Percentiles rank a stretch among this genome's conserved stretches.
Evolutionary conservation across 306 rosid species (phyloP).

Genomic region (Pyrus communis): DNA sequence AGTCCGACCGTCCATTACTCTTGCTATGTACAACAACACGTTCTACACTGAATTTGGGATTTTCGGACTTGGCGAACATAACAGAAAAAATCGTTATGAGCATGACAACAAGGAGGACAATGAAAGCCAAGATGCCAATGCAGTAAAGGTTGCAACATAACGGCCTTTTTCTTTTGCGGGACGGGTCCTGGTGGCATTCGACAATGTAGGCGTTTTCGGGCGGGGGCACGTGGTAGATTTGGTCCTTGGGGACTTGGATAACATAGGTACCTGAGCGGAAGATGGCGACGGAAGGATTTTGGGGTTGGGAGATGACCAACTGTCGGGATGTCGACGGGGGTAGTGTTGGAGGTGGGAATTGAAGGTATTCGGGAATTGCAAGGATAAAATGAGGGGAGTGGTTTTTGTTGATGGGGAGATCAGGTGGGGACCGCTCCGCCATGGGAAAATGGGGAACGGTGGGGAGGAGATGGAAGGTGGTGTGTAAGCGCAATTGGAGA

Average conservation of each 20-base stretch:
- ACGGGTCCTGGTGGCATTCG: constrained; percentile 9
- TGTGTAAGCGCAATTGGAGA: constrained; percentile 5
- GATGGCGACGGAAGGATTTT: background rate
- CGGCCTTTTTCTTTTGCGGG: background rate
- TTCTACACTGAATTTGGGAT: constrained; percentile 29
- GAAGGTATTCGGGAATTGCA: background rate
- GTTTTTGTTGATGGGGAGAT: background rate
- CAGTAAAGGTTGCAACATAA: constrained; percentile 1
- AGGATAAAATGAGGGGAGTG: background rate
- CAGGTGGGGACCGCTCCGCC: constrained; percentile 57
- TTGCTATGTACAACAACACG: constrained; percentile 6
- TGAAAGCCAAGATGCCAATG: constrained; percentile 2
- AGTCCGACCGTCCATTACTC: background rate
- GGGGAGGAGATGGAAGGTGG: constrained; percentile 3
- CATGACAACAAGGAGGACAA: constrained; percentile 6
- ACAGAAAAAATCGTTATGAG: constrained; percentile 14
- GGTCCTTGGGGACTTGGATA: constrained; percentile 65
- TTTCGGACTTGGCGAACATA: constrained; percentile 2
- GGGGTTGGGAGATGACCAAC: background rate
- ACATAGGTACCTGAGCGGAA: constrained; percentile 34
- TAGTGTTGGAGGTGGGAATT: background rate
- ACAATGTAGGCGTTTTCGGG: constrained; percentile 41
- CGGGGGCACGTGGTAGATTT: constrained; percentile 52
- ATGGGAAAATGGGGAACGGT: constrained; percentile 53
- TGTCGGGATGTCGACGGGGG: background rate